These are phyloP conservation scores for Lactarius sp. DNA, from an alignment of 768 basidiomycete genomes.

Conservation along the genomic window DNA sequence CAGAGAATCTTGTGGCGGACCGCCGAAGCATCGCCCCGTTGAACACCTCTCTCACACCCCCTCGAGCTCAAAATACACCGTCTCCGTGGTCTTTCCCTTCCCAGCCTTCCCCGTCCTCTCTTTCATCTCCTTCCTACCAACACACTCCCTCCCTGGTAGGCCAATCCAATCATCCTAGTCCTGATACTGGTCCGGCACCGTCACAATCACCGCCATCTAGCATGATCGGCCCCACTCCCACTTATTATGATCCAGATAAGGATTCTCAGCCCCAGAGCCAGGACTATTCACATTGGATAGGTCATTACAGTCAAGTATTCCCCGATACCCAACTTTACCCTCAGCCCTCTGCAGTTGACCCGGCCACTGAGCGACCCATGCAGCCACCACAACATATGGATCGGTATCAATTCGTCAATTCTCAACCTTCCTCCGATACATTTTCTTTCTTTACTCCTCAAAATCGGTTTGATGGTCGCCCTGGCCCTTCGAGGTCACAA, in stretches of 20 bases:
- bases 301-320: background rate
- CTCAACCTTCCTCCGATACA: constrained; percentile 2
- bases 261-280: constrained; percentile 7
- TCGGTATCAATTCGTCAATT: constrained; percentile 20
- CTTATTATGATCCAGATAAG: constrained; percentile 26
- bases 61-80: background rate
- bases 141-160: background rate
- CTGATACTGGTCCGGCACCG: background rate
- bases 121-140: constrained; percentile 7
- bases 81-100: constrained; percentile 7
- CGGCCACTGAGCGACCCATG: background rate
- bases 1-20: background rate
- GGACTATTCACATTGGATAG: constrained; percentile 19
- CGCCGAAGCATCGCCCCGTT: constrained; percentile 9
- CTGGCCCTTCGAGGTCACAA: background rate
- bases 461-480: background rate
- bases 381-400: constrained; percentile 5
- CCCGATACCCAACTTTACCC: background rate
- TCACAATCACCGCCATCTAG: constrained; percentile 1
- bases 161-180: constrained; percentile 5
- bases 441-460: background rate
- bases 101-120: constrained; percentile 1
- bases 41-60: background rate
- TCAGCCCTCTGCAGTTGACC: background rate
- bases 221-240: constrained; percentile 27